Percentiles rank a stretch among this genome's conserved stretches.
These are phyloP conservation scores for Platismatia glauca DNA, from an alignment of 495 filamentous ascomycete genomes.

Conservation along the genomic window DNA sequence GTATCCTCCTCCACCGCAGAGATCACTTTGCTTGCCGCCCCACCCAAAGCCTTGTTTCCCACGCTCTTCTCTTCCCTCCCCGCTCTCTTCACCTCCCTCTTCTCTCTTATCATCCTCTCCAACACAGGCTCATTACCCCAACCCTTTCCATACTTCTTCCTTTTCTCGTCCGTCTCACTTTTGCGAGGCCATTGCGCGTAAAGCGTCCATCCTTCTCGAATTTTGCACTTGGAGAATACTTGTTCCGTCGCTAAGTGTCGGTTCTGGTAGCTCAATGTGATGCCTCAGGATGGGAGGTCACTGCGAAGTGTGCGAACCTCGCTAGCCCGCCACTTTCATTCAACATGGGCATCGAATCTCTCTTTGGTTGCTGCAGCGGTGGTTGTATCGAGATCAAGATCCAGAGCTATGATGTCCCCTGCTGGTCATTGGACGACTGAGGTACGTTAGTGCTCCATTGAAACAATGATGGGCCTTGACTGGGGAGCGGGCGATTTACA, in stretches of 20 bases:
- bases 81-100: not conserved
- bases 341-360: not conserved
- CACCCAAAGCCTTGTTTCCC: not conserved
- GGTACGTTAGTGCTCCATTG: not conserved
- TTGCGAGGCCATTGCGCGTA: constrained; percentile 1
- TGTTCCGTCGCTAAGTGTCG: not conserved
- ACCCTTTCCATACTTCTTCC: not conserved
- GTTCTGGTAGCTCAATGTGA: not conserved
- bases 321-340: not conserved
- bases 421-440: not conserved
- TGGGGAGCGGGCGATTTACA: not conserved
- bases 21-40: not conserved
- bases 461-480: not conserved
- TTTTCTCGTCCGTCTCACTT: not conserved
- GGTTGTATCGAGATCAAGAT: not conserved
- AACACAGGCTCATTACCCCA: not conserved
- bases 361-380: constrained; percentile 1
- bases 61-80: not conserved
- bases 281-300: constrained; percentile 1
- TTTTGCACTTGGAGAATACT: constrained; percentile 1
- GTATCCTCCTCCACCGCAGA: not conserved
- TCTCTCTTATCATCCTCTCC: not conserved
- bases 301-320: not conserved
- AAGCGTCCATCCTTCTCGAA: not conserved
- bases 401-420: not conserved